These are phyloP conservation scores for Lactifluus hygrophoroides DNA, from an alignment of 768 basidiomycete species.

Conservation along the genomic window DNA sequence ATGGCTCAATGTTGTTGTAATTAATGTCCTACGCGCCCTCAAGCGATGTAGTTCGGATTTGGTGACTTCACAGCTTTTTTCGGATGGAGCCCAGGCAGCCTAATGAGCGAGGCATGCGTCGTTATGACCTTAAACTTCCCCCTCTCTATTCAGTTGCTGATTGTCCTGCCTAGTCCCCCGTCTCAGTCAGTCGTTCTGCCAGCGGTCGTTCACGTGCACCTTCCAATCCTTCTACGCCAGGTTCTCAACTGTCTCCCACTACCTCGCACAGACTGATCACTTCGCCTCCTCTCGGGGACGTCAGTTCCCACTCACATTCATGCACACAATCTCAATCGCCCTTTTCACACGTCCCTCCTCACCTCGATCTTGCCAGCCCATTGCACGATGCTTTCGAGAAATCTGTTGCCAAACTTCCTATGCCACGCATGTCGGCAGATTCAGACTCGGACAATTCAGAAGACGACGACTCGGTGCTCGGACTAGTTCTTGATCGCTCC, in stretches of 20 bases:
- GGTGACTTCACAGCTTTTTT: neutral
- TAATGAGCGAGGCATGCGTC: neutral
- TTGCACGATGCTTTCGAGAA: slow-evolving; percentile 37
- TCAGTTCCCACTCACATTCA: slow-evolving; percentile 55
- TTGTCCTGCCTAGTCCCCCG: slow-evolving; percentile 33
- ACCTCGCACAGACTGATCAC: slow-evolving; percentile 25
- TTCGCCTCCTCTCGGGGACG: slow-evolving; percentile 34
- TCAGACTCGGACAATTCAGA: slow-evolving; percentile 44
- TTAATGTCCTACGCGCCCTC: neutral
- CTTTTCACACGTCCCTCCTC: slow-evolving; percentile 30
- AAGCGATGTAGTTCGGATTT: neutral
- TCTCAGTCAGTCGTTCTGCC: slow-evolving; percentile 36
- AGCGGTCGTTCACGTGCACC: slow-evolving; percentile 51
- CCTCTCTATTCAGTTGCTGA: slow-evolving; percentile 24
- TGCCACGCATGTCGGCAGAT: slow-evolving; percentile 41
- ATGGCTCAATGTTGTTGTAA: neutral
- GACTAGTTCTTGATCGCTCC: slow-evolving; percentile 53
- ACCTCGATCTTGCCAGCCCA: slow-evolving; percentile 32
- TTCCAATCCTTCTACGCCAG: slow-evolving; percentile 53
- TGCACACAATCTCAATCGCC: slow-evolving; percentile 43
- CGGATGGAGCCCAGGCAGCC: neutral
- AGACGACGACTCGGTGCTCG: slow-evolving; percentile 40
- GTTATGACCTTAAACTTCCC: neutral
- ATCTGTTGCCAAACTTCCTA: slow-evolving; percentile 45
- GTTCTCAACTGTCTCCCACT: slow-evolving; percentile 34